Conservation (phyloP, 2,329 filamentous ascomycete genomes). For the Aspergillus jensenii region DNA sequence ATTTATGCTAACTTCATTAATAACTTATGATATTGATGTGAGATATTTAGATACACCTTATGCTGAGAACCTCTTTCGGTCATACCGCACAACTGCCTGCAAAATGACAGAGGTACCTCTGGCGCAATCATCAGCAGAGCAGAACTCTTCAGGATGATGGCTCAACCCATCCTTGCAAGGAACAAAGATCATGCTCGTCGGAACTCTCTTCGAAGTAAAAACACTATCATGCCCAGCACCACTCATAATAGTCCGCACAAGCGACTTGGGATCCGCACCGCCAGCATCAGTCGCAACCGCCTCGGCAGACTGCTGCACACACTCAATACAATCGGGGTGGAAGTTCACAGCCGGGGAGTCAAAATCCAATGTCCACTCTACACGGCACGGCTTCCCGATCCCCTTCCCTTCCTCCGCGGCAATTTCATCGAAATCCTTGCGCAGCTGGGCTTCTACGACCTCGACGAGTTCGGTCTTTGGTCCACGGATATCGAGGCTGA, state of each 20-base stretch:
- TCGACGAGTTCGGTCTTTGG: constrained; percentile 57
- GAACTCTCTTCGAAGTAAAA: constrained; percentile 58
- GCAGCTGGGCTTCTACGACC: constrained; percentile 57
- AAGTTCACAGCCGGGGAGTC: constrained; percentile 63
- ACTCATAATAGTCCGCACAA: constrained; percentile 56
- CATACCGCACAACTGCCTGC: constrained; percentile 36
- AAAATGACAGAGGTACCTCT: constrained; percentile 50
- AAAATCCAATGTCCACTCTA: constrained; percentile 63
- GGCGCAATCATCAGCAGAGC: constrained; percentile 59
- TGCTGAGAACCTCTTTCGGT: constrained; percentile 41
- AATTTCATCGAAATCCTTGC: constrained; percentile 59
- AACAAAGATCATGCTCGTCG: constrained; percentile 68
- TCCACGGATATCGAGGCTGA: constrained; percentile 67
- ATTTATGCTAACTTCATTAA: background rate
- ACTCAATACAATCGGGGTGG: constrained; percentile 65
- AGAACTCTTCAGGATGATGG: constrained; percentile 65
- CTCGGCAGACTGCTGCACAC: constrained; percentile 60
- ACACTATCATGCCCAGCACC: constrained; percentile 68
- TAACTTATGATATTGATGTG: background rate
- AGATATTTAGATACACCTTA: background rate
- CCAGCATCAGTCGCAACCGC: constrained; percentile 56
- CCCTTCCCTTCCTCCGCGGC: constrained; percentile 57
- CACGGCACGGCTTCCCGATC: constrained; percentile 51
- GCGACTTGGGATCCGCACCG: constrained; percentile 37
- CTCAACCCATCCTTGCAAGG: constrained; percentile 63